Evolutionary conservation across 2,329 filamentous ascomycete genomes (phyloP), one percentile per base, ranked within the genome.

Genomic region (Dactylellina drechsleri): DNA sequence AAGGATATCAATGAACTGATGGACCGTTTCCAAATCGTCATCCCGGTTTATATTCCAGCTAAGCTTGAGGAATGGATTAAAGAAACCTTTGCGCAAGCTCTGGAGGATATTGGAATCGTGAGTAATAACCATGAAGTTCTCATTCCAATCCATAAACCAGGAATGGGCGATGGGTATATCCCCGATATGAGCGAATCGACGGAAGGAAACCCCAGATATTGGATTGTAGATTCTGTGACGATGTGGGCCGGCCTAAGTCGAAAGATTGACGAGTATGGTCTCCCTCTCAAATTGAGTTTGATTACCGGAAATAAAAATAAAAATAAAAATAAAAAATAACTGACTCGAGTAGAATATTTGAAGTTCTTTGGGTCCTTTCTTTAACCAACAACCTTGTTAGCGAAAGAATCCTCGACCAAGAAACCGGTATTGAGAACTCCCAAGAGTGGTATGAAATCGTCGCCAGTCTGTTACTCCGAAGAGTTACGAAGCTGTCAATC

Each of bases 231-330:
- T 16, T 77, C 77, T 13, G 65, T 74, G 15, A 70, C 76, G 2
- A 77, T 78, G 56, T 79, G 78, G 78, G 78, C 78, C 6, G 76
- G 78, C 4, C 41, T 78, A 12, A 68, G 79, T 54, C 71, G 77
- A 18, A 47, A 59, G 13, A 79, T 79, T 23, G 78, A 79, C 56
- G 78, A 79, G 78, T 79, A 45, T 56, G 28, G 36, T 56, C 10
- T 41, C 10, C 16, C 31, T 47, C 12, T 8, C 18, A 8, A 20
- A 13, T 18, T 40, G 12, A 16, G 40, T n/a, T 1, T 57, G 23
- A 23, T 23, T 23, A 4, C 23, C 23, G 23, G 4, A 23, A 4
- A 23, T 23, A 2, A 23, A 23, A 23, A n/a, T n/a, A n/a, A n/a
- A n/a, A n/a, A n/a, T n/a, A n/a, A n/a, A n/a, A n/a, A n/a, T n/a